phyloP scores from a whole-genome alignment of 371 early-diverging fungal species.

The Apophysomyces trapeziformis region DNA sequence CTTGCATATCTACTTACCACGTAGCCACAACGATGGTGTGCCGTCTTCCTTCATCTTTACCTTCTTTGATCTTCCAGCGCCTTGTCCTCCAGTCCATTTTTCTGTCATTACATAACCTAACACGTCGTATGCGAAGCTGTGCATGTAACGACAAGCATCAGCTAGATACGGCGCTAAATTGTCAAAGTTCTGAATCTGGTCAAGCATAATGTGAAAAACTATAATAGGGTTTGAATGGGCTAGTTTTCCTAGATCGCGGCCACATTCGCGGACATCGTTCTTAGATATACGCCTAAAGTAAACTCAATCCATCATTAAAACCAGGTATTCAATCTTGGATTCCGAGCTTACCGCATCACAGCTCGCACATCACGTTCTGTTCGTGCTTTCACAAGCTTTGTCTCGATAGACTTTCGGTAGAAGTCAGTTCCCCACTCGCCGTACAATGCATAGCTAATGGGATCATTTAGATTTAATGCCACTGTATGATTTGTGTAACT shows the following conservation, averaged over 20 bases:
- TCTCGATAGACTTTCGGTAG: constrained; percentile 55
- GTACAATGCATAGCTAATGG: constrained; percentile 63
- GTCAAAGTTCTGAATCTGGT: constrained; percentile 83
- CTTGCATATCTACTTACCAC: constrained; percentile 25
- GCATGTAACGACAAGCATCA: constrained; percentile 85
- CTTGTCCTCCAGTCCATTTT: constrained; percentile 63
- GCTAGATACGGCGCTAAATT: constrained; percentile 86
- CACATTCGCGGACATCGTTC: constrained; percentile 81
- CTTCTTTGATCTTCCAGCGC: constrained; percentile 44
- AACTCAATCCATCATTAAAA: not conserved
- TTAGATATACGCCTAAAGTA: constrained; percentile 65
- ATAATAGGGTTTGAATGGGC: constrained; percentile 84
- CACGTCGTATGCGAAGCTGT: constrained; percentile 85
- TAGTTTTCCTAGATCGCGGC: constrained; percentile 82
- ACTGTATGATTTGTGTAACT: not conserved
- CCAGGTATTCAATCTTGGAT: not conserved
- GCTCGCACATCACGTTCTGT: constrained; percentile 62
- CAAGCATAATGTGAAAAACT: constrained; percentile 76
- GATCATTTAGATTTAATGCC: not conserved
- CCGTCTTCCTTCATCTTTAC: constrained; percentile 66
- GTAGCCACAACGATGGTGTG: constrained; percentile 55
- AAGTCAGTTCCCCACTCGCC: constrained; percentile 80
- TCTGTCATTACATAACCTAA: constrained; percentile 76
- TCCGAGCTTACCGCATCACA: constrained; percentile 61
- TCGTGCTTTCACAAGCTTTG: constrained; percentile 51